Base-by-base conservation (phyloP, 2,329 filamentous ascomycete species). In the Pochonia chlamydosporia region DNA sequence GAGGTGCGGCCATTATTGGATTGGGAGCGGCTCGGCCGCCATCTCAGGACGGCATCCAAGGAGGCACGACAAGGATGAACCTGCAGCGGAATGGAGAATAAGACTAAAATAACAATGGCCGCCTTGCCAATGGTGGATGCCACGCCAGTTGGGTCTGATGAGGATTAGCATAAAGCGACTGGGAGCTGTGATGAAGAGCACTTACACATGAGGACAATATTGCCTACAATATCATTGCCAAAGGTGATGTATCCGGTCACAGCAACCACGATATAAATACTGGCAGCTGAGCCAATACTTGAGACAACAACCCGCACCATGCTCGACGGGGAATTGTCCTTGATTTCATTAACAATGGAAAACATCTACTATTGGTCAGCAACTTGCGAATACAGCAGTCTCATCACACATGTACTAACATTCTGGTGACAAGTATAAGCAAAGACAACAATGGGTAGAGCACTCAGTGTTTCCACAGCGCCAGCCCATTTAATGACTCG, bases 351-450 rank as follows among this genome's bases (percentile, higher is more conserved):
- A 39, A 99, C 72, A 55, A 99, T 95, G 10, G 92, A 96, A 65
- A 99, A 99, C 93, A 99, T 99, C 88, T 93, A 56, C 1, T 2
- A 25, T 1, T 4, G 23, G 71, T 66, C 47, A 58, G 44, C 48
- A 23, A n/a, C 5, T 36, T 24, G 3, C 6, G 6, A 3, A 11
- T 5, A 23, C 4, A 21, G 16, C 14, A 3, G 33, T 26, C 2
- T 18, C 25, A 4, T 30, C 18, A 18, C 26, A 62, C 81, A 3
- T 11, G 5, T 3, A 45, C 49, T 55, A 70, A 93, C 89, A 64
- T 99, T 99, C 62, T 99, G 93, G 67, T 99, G 93, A 64, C 93
- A 99, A 1, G 93, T 99, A 65, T 97, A 99, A n/a, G 92, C 93
- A 73, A 99, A 99, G 2, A 99, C 89, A 48, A 97, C 91, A 45